Percentiles rank a stretch among this genome's conserved stretches.
Conservation (phyloP, 805 yeast genomes). For the Lachancea kluyveri region DNA sequence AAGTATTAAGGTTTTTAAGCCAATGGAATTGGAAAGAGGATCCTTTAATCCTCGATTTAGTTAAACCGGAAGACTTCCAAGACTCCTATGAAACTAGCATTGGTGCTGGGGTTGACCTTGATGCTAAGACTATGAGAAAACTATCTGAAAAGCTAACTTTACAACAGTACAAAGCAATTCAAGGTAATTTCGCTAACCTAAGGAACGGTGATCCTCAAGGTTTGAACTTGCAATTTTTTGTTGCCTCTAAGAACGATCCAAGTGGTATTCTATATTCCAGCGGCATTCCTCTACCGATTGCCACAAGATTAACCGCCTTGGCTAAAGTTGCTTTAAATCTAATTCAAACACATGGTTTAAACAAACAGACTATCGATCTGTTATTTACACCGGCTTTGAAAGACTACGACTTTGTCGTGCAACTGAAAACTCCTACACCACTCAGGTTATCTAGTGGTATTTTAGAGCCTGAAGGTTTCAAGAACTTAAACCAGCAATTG, state of each 20-base stretch:
- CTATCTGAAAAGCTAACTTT: conserved; percentile 58
- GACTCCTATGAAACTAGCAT: conserved; percentile 21
- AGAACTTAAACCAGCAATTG: conserved; percentile 41
- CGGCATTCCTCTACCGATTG: conserved; percentile 62
- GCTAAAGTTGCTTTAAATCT: conserved; percentile 67
- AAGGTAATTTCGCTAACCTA: conserved; percentile 56
- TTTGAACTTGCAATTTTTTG: conserved; percentile 68
- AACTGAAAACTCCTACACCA: conserved; percentile 41
- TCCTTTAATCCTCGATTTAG: conserved; percentile 73
- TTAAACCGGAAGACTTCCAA: conserved; percentile 41
- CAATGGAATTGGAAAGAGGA: conserved; percentile 94
- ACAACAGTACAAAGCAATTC: conserved; percentile 54
- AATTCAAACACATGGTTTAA: conserved; percentile 41
- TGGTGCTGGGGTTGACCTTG: conserved; percentile 29
- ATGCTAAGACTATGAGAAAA: conserved; percentile 35
- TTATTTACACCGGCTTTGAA: conserved; percentile 75
- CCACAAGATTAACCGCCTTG: conserved; percentile 81
- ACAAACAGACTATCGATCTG: conserved; percentile 39
- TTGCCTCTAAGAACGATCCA: conserved; percentile 79
- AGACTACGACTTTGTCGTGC: conserved; percentile 79
- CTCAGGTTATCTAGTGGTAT: conserved; percentile 50
- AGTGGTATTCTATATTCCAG: conserved; percentile 82
- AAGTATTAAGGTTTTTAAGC: conserved; percentile 63
- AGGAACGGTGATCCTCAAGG: conserved; percentile 80
- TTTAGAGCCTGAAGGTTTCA: conserved; percentile 47